Conservation (phyloP, 352 stramenopile genomes). For the Thalassiosira mediterranea region DNA sequence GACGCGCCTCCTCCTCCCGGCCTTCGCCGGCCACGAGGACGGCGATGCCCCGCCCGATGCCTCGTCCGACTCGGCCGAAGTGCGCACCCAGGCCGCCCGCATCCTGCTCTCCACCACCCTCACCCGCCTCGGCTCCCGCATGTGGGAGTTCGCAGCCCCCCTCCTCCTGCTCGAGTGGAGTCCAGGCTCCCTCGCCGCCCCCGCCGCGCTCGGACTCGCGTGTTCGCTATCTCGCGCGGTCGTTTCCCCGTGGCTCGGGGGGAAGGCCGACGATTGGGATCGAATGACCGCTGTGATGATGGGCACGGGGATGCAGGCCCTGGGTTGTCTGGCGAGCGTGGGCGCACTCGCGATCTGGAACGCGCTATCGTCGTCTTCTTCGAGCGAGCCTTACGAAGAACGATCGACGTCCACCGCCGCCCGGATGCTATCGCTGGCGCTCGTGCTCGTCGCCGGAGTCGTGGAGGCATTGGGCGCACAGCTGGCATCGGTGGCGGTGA, state of each 20-base stretch:
- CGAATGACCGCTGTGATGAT: slow-evolving; percentile 23
- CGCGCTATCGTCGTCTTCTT: background rate
- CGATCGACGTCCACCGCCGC: background rate
- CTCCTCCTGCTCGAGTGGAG: slow-evolving; percentile 40
- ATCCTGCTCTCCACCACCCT: slow-evolving; percentile 26
- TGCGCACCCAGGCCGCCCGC: no score
- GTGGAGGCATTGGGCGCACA: slow-evolving; percentile 39
- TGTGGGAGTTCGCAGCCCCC: slow-evolving; percentile 45
- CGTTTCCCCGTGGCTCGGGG: slow-evolving; percentile 21
- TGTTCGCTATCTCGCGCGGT: slow-evolving; percentile 8
- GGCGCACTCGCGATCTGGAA: slow-evolving; percentile 14
- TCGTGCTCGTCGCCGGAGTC: slow-evolving; percentile 27
- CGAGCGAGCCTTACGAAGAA: background rate
- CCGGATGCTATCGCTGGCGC: slow-evolving; percentile 2
- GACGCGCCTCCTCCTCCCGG: no score
- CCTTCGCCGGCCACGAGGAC: no score
- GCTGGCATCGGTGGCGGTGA: slow-evolving; percentile 26
- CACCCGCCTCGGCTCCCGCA: slow-evolving; percentile 19
- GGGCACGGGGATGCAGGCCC: slow-evolving; percentile 29
- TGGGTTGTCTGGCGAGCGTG: slow-evolving; percentile 24
- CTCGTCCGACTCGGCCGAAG: no score
- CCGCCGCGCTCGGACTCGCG: slow-evolving; percentile 27
- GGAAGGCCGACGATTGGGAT: slow-evolving; percentile 27
- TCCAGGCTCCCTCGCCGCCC: slow-evolving; percentile 26
- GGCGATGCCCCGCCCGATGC: no score